A percentile compares a stretch with the other conserved stretches of the same genome.
These are phyloP conservation scores for Zasmidium angulare DNA, from an alignment of 2,329 filamentous ascomycete species.

Conservation along the genomic window DNA sequence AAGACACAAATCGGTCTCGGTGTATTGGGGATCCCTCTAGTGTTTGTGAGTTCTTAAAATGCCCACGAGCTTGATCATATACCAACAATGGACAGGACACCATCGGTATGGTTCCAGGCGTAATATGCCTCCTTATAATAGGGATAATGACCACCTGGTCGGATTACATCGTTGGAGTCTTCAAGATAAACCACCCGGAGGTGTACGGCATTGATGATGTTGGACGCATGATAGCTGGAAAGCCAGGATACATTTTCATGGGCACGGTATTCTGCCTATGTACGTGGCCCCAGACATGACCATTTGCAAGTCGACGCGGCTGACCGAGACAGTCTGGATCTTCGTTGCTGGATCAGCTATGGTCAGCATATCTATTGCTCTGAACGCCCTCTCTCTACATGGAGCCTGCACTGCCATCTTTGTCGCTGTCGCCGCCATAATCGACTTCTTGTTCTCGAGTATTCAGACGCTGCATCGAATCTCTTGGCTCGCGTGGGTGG, in stretches of 20 bases:
- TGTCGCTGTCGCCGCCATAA: slow-evolving; percentile 41
- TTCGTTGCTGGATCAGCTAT: slow-evolving; percentile 39
- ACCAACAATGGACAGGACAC: slow-evolving; percentile 29
- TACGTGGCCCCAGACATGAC: neutral
- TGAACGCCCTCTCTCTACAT: slow-evolving; percentile 27
- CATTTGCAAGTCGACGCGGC: neutral
- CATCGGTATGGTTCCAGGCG: slow-evolving; percentile 51
- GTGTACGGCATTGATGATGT: slow-evolving; percentile 61
- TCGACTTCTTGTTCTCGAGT: slow-evolving; percentile 37
- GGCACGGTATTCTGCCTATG: slow-evolving; percentile 4
- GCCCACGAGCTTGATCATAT: neutral
- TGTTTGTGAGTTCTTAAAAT: slow-evolving; percentile 12
- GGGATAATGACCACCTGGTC: slow-evolving; percentile 51
- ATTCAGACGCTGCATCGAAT: slow-evolving; percentile 36
- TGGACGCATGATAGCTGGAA: slow-evolving; percentile 55
- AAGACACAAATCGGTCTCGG: slow-evolving; percentile 49
- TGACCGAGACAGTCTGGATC: slow-evolving; percentile 20
- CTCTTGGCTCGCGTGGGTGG: slow-evolving; percentile 38
- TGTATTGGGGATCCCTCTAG: slow-evolving; percentile 51
- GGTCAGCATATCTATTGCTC: slow-evolving; percentile 23
- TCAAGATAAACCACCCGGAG: slow-evolving; percentile 55
- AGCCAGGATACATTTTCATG: slow-evolving; percentile 40
- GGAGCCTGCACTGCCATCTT: slow-evolving; percentile 41
- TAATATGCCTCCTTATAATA: slow-evolving; percentile 45
- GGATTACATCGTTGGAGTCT: slow-evolving; percentile 50